Base-by-base conservation (phyloP, 1,139 yeast species). In the Pneumocystis jirovecii region DNA sequence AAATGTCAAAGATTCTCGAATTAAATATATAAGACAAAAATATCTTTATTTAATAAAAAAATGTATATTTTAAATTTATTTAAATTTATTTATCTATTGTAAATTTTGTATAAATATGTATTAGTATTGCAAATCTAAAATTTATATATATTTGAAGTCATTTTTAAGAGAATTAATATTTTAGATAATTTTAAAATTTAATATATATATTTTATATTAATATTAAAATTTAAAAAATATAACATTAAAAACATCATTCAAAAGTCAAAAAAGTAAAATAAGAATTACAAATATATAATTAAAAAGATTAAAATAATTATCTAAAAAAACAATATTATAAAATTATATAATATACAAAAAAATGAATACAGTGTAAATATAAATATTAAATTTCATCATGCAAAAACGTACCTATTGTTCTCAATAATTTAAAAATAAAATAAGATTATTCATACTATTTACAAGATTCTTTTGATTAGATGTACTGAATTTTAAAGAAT, bases 1-100 rank as follows among this genome's bases (percentile, higher is more conserved):
- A 84, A 61, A 74, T 87, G 66, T 72, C 73, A 12, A 73, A 73
- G 12, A 68, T 65, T 10, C 64, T 68, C 57, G 45, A 39, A n/a
- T 17, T 60, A 17, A 37, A 59, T 34, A 29, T 50, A n/a, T 29
- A 19, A 29, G 21, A 45, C 17, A 39, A 15, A 5, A 17, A 40
- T 17, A 40, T 17, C 2, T 25, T 50, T 25, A 44, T 12, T 50
- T 8, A 25, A 50, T 1, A 4, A 7, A 29, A 15, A 12, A n/a
- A 21, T 15, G 19, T 19, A 44, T 44, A 31, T 19, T n/a, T 6
- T 44, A 44, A n/a, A 44, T 21, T 2, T 21, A 17, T 21, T 6
- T 44, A 10, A 44, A n/a, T 44, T 6, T 44, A 44, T 44, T 44
- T 44, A 44, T 19, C 4, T 19, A 19, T 44, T 44, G 6, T 4